Conservation (phyloP, 1,284 basidiomycete species). For the Puccinia novopanici region DNA sequence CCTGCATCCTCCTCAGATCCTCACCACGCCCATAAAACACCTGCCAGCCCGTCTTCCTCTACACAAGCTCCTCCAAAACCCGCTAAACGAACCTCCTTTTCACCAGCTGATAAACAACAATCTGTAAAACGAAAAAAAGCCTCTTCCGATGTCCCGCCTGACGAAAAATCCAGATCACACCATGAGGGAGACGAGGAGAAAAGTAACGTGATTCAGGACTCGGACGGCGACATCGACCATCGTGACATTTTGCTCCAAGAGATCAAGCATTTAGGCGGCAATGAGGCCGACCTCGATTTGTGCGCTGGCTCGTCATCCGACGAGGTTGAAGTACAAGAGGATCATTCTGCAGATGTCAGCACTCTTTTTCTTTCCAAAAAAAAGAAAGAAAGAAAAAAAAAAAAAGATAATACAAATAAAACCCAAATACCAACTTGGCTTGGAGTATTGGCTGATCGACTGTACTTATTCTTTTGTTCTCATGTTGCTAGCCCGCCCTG, state of each 20-base stretch:
- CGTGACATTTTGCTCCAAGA: background rate
- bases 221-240: background rate
- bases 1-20: background rate
- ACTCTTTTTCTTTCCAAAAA: background rate
- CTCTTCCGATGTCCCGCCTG: background rate
- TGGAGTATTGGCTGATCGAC: background rate
- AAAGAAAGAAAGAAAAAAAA: too few relatives aligned
- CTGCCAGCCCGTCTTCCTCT: too few relatives aligned
- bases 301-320: background rate
- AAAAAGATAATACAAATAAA: background rate
- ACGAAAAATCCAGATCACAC: background rate
- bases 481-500: background rate
- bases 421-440: background rate
- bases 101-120: background rate
- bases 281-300: conserved; percentile 13
- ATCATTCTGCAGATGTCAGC: conserved; percentile 4
- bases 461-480: too few relatives aligned
- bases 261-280: conserved; percentile 18
- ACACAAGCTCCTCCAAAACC: too few relatives aligned
- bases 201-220: background rate
- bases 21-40: background rate
- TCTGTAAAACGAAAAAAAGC: background rate
- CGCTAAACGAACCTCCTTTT: background rate
- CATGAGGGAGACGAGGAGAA: background rate
- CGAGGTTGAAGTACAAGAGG: background rate